These are phyloP conservation scores for Pachysandra terminalis DNA, from an alignment of 164 flowering plant species.

Conservation along the genomic window DNA sequence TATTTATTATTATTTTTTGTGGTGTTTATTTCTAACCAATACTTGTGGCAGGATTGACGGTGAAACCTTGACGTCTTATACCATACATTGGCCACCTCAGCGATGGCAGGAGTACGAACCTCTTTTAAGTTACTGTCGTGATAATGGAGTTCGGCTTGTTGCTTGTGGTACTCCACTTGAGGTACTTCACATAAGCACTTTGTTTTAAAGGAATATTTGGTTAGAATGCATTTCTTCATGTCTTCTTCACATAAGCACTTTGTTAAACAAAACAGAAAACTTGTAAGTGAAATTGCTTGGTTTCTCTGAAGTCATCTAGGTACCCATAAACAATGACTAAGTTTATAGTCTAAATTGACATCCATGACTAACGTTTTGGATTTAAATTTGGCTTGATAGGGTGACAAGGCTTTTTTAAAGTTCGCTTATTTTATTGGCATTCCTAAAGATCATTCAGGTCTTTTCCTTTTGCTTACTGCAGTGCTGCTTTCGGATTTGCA, in stretches of 20 bases:
- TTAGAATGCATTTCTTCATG: neutral
- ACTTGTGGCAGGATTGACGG: slow-evolving; percentile 70
- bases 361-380: too few species aligned
- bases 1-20: neutral
- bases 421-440: too few species aligned
- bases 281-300: too few species aligned
- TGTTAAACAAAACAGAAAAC: too few species aligned
- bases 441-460: neutral
- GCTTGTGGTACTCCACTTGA: slow-evolving; percentile 94
- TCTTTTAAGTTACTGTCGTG: slow-evolving; percentile 74
- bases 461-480: neutral
- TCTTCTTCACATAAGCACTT: too few species aligned
- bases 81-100: slow-evolving; percentile 74
- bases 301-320: too few species aligned
- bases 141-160: slow-evolving; percentile 66
- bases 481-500: neutral
- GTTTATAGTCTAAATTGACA: too few species aligned
- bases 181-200: slow-evolving; percentile 37
- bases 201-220: neutral
- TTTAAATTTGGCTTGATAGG: too few species aligned
- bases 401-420: too few species aligned
- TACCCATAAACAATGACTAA: too few species aligned
- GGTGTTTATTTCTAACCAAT: slow-evolving; percentile 4
- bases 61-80: slow-evolving; percentile 57
- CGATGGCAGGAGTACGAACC: slow-evolving; percentile 97